A percentile compares a stretch with the other conserved stretches of the same genome.
phyloP scores from a whole-genome alignment of 2,329 filamentous ascomycete species.

The Fusarium sambucinum region DNA sequence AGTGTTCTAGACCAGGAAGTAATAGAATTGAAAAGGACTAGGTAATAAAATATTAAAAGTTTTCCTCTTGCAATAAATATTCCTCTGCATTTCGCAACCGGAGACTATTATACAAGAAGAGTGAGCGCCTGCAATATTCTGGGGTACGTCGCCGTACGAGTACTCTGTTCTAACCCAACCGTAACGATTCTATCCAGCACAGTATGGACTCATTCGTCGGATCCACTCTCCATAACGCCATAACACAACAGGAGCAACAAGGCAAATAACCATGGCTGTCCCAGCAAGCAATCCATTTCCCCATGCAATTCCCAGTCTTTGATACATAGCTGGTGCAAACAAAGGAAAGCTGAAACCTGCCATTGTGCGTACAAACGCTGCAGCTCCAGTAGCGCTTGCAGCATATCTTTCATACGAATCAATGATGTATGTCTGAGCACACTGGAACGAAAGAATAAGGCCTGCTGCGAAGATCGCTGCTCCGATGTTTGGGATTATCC shows the following conservation, averaged over 20 bases:
- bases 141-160: too few relatives aligned
- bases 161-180: too few relatives aligned
- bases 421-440: slow-evolving; percentile 69
- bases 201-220: slow-evolving; percentile 39
- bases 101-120: too few relatives aligned
- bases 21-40: too few relatives aligned
- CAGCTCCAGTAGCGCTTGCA: slow-evolving; percentile 62
- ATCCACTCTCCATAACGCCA: slow-evolving; percentile 42
- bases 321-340: slow-evolving; percentile 62
- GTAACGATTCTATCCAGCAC: slow-evolving; percentile 29
- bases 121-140: too few relatives aligned
- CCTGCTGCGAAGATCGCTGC: slow-evolving; percentile 61
- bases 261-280: slow-evolving; percentile 36
- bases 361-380: slow-evolving; percentile 66
- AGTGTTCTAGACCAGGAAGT: too few relatives aligned
- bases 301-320: slow-evolving; percentile 59
- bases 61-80: too few relatives aligned
- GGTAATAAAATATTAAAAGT: too few relatives aligned
- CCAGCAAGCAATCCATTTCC: slow-evolving; percentile 54
- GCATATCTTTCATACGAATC: slow-evolving; percentile 60
- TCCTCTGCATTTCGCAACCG: too few relatives aligned
- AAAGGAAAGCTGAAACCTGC: slow-evolving; percentile 69
- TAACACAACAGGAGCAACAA: slow-evolving; percentile 31
- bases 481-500: slow-evolving; percentile 69
- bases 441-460: slow-evolving; percentile 68